A percentile compares a stretch with the other conserved stretches of the same genome.
These are phyloP conservation scores for Lotmaria passim DNA, from an alignment of 208 protist species.

Conservation along the genomic window DNA sequence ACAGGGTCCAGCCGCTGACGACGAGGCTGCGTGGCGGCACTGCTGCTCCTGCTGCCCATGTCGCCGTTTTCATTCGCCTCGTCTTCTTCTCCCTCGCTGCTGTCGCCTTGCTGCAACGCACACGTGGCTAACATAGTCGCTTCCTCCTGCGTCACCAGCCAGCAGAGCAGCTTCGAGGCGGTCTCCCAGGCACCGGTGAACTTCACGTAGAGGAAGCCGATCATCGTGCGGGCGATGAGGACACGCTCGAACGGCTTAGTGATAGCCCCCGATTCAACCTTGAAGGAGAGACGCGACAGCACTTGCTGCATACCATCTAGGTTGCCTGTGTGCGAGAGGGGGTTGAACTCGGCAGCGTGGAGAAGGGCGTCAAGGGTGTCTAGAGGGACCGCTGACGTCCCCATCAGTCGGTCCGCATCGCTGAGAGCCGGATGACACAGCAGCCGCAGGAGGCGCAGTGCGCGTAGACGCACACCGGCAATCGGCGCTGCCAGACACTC, in stretches of 20 bases:
- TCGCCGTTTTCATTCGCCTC: neutral
- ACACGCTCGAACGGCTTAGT: conserved; percentile 54
- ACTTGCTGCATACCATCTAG: conserved; percentile 68
- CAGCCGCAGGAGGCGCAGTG: conserved; percentile 67
- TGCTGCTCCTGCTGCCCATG: neutral
- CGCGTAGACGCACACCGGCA: conserved; percentile 67
- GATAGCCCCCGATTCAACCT: conserved; percentile 57
- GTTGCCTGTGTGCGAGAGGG: conserved; percentile 68
- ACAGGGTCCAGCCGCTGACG: conserved; percentile 46
- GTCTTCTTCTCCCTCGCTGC: neutral
- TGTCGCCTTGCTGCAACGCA: neutral
- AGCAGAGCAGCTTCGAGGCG: conserved; percentile 62
- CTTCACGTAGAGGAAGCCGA: conserved; percentile 84
- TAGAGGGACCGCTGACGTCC: conserved; percentile 24
- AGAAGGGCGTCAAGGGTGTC: conserved; percentile 42
- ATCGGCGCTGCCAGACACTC: conserved; percentile 70
- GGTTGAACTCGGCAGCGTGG: conserved; percentile 70
- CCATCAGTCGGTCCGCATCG: conserved; percentile 25
- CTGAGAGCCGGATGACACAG: conserved; percentile 51
- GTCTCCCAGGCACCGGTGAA: conserved; percentile 77
- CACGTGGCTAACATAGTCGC: conserved; percentile 24
- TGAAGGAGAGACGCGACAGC: conserved; percentile 68
- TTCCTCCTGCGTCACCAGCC: conserved; percentile 64
- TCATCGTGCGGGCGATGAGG: conserved; percentile 74
- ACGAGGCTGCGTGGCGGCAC: neutral